Evolutionary conservation across 1,139 yeast genomes (phyloP), one percentile per base, ranked within the genome.

Genomic region (Scheffersomyces insectosa): DNA sequence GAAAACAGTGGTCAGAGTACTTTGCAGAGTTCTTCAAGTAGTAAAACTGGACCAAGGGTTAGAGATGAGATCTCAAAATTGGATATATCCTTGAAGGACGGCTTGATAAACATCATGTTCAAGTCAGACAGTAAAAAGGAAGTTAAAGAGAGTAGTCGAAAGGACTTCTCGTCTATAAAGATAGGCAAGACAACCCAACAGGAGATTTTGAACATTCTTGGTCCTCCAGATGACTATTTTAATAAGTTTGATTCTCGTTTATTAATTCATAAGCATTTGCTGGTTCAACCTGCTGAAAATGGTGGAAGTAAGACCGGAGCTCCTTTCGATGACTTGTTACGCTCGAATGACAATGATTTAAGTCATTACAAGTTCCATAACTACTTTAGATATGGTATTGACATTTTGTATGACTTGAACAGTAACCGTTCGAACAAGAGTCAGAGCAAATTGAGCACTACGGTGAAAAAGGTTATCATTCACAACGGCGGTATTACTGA

Each of bases 161-260:
- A 20, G 25, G 25, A 20, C 9, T 20, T 20, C 6, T 20, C 25
- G 7, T 20, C 25, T 20, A 39, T 59, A 3, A 32, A 47, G 10
- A 57, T 77, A 3, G 81, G 81, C 0, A 39, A 53, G 32, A 75
- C 83, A 2, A 65, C 76, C 1, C 81, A 80, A 57, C 82, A 78
- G 48, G 76, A 76, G 33, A 63, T 80, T 1, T 50, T 80, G 5
- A 61, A 66, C 30, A 53, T 65, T 1, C 59, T 81, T 25, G 86
- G 86, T 0, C 81, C 83, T 1, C 86, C 87, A 0, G 80, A 79
- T 42, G 83, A 77, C 42, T 69, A 66, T 8, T 72, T 79, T 48
- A 63, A 70, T 46, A 79, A 79, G 50, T 71, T 72, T 41, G 82
- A 77, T 46, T 70, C 75, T 1, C 62, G 76, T 38, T 59, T 70